A percentile compares a stretch with the other conserved stretches of the same genome.
Evolutionary conservation across 345 rosid genomes (phyloP).

Genomic region (Corchorus olitorius): DNA sequence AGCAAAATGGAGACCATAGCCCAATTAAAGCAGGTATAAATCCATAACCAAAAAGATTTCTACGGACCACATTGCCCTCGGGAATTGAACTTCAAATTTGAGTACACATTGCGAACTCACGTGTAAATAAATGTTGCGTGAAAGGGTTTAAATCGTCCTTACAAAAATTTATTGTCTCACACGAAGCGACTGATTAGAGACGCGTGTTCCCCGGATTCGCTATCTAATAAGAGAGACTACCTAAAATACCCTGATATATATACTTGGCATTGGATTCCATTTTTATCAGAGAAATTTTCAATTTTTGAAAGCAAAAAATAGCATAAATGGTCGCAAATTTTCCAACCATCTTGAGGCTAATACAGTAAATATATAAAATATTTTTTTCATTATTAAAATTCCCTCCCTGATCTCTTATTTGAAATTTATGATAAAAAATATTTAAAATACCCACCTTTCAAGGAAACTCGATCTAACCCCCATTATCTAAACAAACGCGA

Average conservation of each 20-base stretch:
- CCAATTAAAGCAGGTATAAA: background rate
- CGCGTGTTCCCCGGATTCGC: constrained; percentile 21
- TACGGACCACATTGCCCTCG: constrained; percentile 21
- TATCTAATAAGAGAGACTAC: background rate
- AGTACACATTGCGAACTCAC: constrained; percentile 25
- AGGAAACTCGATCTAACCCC: background rate
- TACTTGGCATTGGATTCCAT: constrained; percentile 28
- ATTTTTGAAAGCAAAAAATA: background rate
- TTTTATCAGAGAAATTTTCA: background rate
- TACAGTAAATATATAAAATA: background rate
- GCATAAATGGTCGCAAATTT: background rate
- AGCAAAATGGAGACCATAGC: background rate
- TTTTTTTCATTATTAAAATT: background rate
- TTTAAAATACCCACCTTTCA: background rate
- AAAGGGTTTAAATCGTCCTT: constrained; percentile 42
- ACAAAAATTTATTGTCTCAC: constrained; percentile 17
- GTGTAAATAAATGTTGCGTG: constrained; percentile 36
- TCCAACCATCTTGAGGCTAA: background rate
- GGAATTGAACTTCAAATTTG: background rate
- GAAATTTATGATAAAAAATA: constrained; percentile 1
- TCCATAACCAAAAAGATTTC: background rate
- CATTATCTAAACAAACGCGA: background rate
- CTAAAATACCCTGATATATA: no score
- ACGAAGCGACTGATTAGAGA: constrained; percentile 11
- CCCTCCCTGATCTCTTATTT: constrained; percentile 4